phyloP scores from a whole-genome alignment of 169 alveolate species.

The Eimeria praecox region DNA sequence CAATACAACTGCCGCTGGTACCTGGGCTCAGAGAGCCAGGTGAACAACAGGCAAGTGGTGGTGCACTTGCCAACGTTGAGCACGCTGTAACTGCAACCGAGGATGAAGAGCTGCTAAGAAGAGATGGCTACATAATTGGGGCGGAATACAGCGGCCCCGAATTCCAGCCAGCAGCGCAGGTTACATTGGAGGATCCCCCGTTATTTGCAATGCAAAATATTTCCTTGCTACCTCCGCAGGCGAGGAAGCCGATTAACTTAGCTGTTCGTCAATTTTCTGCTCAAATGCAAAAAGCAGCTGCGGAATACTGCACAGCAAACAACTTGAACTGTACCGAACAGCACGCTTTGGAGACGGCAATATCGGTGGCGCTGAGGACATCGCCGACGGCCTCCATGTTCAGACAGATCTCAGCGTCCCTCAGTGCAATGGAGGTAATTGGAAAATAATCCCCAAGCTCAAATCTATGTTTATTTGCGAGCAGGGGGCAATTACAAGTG shows the following conservation, averaged over 20 bases:
- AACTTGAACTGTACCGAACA: slow-evolving; percentile 61
- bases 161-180: background rate
- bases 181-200: slow-evolving; percentile 28
- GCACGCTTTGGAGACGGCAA: slow-evolving; percentile 61
- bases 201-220: slow-evolving; percentile 56
- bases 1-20: slow-evolving; percentile 12
- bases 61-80: background rate
- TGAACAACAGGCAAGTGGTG: background rate
- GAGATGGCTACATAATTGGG: slow-evolving; percentile 60
- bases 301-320: slow-evolving; percentile 60
- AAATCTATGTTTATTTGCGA: background rate
- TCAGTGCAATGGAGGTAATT: slow-evolving; percentile 65
- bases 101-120: slow-evolving; percentile 36
- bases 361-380: slow-evolving; percentile 71
- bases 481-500: slow-evolving; percentile 66
- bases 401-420: slow-evolving; percentile 71
- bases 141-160: slow-evolving; percentile 61
- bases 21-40: background rate
- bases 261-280: slow-evolving; percentile 30
- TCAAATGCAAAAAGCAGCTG: slow-evolving; percentile 54
- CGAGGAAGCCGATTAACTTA: slow-evolving; percentile 35
- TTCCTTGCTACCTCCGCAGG: slow-evolving; percentile 40
- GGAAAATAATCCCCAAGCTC: background rate
- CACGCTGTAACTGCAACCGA: background rate
- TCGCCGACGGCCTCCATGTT: slow-evolving; percentile 68